Evolutionary conservation across 2,329 filamentous ascomycete genomes (phyloP).

Genomic region (Aspergillus cejpii): DNA sequence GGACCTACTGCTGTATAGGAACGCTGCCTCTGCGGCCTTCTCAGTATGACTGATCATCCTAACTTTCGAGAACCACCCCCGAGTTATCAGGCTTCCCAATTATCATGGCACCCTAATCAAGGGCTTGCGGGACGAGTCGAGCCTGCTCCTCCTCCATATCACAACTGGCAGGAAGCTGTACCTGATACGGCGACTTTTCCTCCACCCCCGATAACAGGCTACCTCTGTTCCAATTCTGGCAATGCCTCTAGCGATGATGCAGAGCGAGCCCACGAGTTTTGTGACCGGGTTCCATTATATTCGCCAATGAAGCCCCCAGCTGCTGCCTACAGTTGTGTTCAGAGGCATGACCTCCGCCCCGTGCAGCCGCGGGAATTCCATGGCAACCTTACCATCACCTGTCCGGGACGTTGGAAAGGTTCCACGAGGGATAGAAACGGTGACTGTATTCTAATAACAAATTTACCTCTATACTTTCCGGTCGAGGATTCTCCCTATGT

Average conservation of each 20-base stretch:
- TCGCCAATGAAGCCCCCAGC: constrained; percentile 41
- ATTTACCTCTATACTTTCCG: constrained; percentile 53
- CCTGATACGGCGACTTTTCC: constrained; percentile 55
- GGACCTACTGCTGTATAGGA: background rate
- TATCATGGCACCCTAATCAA: background rate
- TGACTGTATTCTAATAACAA: constrained; percentile 50
- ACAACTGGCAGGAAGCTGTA: constrained; percentile 55
- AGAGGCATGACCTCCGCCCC: constrained; percentile 42
- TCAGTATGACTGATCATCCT: background rate
- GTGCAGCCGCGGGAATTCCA: constrained; percentile 39
- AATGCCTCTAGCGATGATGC: constrained; percentile 53
- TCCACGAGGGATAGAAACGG: constrained; percentile 38
- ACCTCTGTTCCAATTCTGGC: constrained; percentile 50
- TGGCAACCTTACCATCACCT: constrained; percentile 33
- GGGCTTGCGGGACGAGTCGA: constrained; percentile 4
- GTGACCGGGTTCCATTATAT: constrained; percentile 47
- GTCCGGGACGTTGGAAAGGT: constrained; percentile 42
- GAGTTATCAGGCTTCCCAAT: constrained; percentile 18
- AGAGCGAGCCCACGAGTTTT: constrained; percentile 52
- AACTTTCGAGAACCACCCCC: constrained; percentile 12
- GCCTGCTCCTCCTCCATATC: constrained; percentile 49
- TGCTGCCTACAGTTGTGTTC: constrained; percentile 39
- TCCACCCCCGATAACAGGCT: constrained; percentile 51
- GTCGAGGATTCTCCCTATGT: constrained; percentile 45
- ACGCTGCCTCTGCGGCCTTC: background rate